These are phyloP conservation scores for Sanghuangporus sanghuang DNA, from an alignment of 1,284 basidiomycete species.

Conservation along the genomic window DNA sequence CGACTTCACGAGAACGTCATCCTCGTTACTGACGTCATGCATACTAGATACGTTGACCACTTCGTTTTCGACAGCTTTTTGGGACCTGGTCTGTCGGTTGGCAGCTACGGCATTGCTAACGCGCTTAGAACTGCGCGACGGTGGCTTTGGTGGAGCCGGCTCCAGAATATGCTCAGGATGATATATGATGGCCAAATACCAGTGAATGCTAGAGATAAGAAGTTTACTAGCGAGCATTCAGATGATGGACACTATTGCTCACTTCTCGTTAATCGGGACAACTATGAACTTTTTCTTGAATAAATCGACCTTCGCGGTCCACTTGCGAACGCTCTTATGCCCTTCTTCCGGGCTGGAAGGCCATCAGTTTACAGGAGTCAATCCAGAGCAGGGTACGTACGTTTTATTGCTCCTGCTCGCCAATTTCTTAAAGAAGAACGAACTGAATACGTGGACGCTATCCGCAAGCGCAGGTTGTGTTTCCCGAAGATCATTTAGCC, in stretches of 20 bases:
- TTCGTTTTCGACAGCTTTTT: background rate
- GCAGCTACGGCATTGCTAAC: background rate
- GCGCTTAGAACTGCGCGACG: slow-evolving; percentile 6
- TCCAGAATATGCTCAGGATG: slow-evolving; percentile 65
- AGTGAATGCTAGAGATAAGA: slow-evolving; percentile 66
- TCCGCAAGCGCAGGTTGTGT: slow-evolving; percentile 58
- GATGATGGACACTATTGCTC: slow-evolving; percentile 25
- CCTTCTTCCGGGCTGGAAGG: slow-evolving; percentile 51
- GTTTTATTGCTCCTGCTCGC: slow-evolving; percentile 47
- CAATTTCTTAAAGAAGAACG: slow-evolving; percentile 97
- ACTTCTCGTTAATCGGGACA: slow-evolving; percentile 97
- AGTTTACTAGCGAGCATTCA: background rate
- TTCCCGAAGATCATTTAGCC: slow-evolving; percentile 53
- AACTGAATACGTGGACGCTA: slow-evolving; percentile 88
- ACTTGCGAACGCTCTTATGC: slow-evolving; percentile 86
- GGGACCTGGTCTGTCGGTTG: background rate
- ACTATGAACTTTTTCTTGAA: slow-evolving; percentile 92
- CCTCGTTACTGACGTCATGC: background rate
- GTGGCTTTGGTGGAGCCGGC: slow-evolving; percentile 32
- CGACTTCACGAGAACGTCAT: background rate
- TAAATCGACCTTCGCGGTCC: slow-evolving; percentile 86
- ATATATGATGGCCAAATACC: slow-evolving; percentile 95
- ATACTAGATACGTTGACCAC: background rate
- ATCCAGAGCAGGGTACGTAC: slow-evolving; percentile 35
- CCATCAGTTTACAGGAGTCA: slow-evolving; percentile 1